These are phyloP conservation scores for Rhizopogon vinicolor DNA, from an alignment of 768 basidiomycete genomes.

Conservation along the genomic window DNA sequence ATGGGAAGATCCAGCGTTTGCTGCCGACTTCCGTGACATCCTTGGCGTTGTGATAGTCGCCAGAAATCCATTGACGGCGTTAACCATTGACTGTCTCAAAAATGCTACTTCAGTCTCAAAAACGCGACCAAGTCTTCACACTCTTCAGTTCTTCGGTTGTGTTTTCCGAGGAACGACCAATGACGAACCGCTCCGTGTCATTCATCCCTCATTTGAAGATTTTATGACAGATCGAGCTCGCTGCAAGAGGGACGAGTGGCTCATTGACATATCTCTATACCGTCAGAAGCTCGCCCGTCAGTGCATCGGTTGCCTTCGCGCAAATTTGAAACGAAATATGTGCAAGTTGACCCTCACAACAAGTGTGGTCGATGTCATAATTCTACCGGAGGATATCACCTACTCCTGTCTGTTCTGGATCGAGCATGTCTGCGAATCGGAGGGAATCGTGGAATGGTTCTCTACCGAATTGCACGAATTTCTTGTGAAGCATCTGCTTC, in stretches of 20 bases:
- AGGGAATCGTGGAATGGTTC: conserved; percentile 1
- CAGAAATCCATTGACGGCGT: conserved; percentile 19
- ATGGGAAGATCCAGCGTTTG: conserved; percentile 26
- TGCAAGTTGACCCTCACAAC: conserved; percentile 16
- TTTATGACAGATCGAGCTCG: conserved; percentile 27
- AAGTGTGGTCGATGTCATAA: conserved; percentile 6
- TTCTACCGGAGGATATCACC: conserved; percentile 19
- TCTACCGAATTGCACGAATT: conserved; percentile 14
- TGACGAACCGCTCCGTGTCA: conserved; percentile 22
- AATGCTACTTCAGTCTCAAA: conserved; percentile 3
- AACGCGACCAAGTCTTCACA: conserved; percentile 25
- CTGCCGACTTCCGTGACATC: conserved; percentile 27
- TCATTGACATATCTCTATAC: conserved; percentile 19
- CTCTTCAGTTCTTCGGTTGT: conserved; percentile 20
- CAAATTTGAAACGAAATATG: conserved; percentile 21
- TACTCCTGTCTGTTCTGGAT: conserved; percentile 25
- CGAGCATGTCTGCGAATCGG: conserved; percentile 20
- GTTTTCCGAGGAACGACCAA: conserved; percentile 22
- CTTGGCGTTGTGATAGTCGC: conserved; percentile 27
- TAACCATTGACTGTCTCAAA: conserved; percentile 23
- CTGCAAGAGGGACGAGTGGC: conserved; percentile 24
- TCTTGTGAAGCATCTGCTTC: conserved; percentile 21
- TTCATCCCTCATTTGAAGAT: conserved; percentile 30
- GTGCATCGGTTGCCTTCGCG: conserved; percentile 15
- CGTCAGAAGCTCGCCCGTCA: conserved; percentile 18